Evolutionary conservation across 2,329 filamentous ascomycete genomes (phyloP).

Genomic region (Fusarium redolens): DNA sequence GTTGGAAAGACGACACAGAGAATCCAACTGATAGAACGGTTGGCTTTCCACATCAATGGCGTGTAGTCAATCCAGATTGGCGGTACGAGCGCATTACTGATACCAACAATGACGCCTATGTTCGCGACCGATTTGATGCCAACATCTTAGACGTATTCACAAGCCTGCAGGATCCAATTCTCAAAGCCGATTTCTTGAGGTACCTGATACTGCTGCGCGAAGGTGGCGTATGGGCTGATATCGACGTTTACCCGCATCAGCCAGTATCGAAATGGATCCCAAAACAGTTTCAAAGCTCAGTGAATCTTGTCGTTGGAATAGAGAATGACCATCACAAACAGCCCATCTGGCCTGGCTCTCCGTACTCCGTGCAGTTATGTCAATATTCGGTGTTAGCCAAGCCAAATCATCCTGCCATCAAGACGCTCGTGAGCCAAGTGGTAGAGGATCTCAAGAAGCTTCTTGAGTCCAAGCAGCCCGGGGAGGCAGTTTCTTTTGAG

Average conservation of each 20-base stretch:
- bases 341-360: constrained; percentile 64
- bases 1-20: constrained; percentile 47
- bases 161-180: constrained; percentile 60
- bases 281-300: constrained; percentile 57
- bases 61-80: constrained; percentile 41
- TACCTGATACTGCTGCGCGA: constrained; percentile 73
- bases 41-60: constrained; percentile 45
- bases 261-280: constrained; percentile 76
- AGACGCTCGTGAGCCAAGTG: constrained; percentile 73
- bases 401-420: constrained; percentile 74
- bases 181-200: constrained; percentile 70
- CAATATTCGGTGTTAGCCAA: constrained; percentile 82
- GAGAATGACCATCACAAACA: constrained; percentile 67
- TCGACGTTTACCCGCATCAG: constrained; percentile 74
- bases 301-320: constrained; percentile 77
- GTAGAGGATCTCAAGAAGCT: constrained; percentile 53
- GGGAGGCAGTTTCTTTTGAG: constrained; percentile 37
- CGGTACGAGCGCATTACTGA: constrained; percentile 47
- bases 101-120: constrained; percentile 51
- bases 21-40: constrained; percentile 43
- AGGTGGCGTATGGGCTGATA: constrained; percentile 77
- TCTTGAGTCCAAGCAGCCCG: constrained; percentile 26
- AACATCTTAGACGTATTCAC: constrained; percentile 62
- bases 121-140: constrained; percentile 73
- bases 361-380: constrained; percentile 79